Conservation (phyloP, 2,329 filamentous ascomycete genomes). For the Dactylellina parvicollis region DNA sequence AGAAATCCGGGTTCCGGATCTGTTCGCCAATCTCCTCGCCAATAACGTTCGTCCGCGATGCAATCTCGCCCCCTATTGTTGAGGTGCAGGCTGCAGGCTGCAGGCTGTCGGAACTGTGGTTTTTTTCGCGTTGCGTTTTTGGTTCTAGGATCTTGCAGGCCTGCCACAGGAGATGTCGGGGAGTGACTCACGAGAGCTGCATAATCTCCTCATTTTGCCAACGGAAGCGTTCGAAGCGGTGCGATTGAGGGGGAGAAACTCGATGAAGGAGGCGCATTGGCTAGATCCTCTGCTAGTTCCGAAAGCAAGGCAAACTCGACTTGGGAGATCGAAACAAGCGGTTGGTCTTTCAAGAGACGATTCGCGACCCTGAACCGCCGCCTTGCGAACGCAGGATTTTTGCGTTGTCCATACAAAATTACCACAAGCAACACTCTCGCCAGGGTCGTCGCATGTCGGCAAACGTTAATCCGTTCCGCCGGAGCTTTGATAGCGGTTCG, state of each 20-base stretch:
- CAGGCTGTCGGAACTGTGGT: slow-evolving; percentile 4
- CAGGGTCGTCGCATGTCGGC: slow-evolving; percentile 36
- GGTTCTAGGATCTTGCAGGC: slow-evolving; percentile 32
- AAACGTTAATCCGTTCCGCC: slow-evolving; percentile 27
- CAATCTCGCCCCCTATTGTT: slow-evolving; percentile 8
- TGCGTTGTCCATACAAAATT: slow-evolving; percentile 47
- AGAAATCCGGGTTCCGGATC: slow-evolving; percentile 13
- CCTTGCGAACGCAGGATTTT: neutral
- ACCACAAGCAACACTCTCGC: slow-evolving; percentile 31
- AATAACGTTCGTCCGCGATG: neutral
- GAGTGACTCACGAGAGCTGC: slow-evolving; percentile 34
- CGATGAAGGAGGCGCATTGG: slow-evolving; percentile 2
- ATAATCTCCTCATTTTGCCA: slow-evolving; percentile 1
- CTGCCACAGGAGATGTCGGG: slow-evolving; percentile 10
- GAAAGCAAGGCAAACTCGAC: slow-evolving; percentile 8
- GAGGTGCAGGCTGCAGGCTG: no score
- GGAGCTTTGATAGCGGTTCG: slow-evolving; percentile 42
- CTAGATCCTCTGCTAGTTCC: slow-evolving; percentile 44
- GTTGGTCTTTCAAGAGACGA: neutral
- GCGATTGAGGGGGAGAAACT: neutral
- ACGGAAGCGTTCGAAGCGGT: neutral
- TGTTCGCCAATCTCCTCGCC: slow-evolving; percentile 21
- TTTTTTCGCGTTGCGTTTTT: slow-evolving; percentile 52
- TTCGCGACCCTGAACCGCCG: neutral
- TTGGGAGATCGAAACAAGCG: neutral